These are phyloP conservation scores for Fragilariopsis cylindrus DNA, from an alignment of 108 stramenopile species.

Conservation along the genomic window DNA sequence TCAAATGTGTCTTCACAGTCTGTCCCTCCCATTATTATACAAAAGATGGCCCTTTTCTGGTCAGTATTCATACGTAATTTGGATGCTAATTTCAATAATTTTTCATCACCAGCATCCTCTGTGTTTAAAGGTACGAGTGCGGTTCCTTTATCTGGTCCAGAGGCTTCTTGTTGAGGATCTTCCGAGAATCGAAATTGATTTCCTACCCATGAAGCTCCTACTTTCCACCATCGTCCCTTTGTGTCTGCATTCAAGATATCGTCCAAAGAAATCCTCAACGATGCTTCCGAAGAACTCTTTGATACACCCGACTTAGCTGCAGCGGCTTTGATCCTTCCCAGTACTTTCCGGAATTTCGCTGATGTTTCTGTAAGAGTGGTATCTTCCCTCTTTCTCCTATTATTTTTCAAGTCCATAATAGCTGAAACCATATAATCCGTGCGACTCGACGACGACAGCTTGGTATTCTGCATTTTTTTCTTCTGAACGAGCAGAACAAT, in stretches of 20 bases:
- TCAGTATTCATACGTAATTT: slow-evolving; percentile 96
- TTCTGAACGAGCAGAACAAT: slow-evolving; percentile 88
- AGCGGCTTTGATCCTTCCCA: slow-evolving; percentile 82
- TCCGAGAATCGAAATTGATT: slow-evolving; percentile 62
- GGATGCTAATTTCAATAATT: slow-evolving; percentile 75
- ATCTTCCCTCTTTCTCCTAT: slow-evolving; percentile 84
- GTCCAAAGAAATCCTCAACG: slow-evolving; percentile 73
- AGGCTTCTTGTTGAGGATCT: slow-evolving; percentile 24
- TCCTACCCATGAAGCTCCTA: slow-evolving; percentile 93
- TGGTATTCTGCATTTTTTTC: slow-evolving; percentile 31
- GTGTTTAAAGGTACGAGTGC: neutral
- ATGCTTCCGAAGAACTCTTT: slow-evolving; percentile 53
- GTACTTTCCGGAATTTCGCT: slow-evolving; percentile 66
- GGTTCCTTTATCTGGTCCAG: slow-evolving; percentile 1
- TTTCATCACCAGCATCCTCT: slow-evolving; percentile 36
- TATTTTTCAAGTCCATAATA: slow-evolving; percentile 92
- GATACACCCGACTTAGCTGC: slow-evolving; percentile 40
- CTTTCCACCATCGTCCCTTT: slow-evolving; percentile 95
- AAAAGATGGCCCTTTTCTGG: slow-evolving; percentile 87
- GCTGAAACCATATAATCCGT: slow-evolving; percentile 88
- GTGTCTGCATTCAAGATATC: slow-evolving; percentile 80
- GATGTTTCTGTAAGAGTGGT: slow-evolving; percentile 63
- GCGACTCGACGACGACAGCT: slow-evolving; percentile 55
- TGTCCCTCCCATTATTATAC: slow-evolving; percentile 89
- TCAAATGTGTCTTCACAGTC: slow-evolving; percentile 96